These are phyloP conservation scores for Trichoderma sp. DNA, from an alignment of 2,329 filamentous ascomycete genomes.

Conservation along the genomic window DNA sequence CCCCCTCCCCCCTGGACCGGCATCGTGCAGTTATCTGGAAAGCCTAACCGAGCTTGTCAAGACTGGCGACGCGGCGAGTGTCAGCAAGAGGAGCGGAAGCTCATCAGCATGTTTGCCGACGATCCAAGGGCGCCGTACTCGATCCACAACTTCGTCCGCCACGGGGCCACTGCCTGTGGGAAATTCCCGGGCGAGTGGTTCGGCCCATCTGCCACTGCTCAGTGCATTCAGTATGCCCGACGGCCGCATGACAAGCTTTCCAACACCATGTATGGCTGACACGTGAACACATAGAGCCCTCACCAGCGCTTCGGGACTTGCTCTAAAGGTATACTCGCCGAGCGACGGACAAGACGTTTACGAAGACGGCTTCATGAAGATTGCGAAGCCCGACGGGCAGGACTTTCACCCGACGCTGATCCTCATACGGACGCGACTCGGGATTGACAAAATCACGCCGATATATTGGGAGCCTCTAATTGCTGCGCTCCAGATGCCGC, in stretches of 20 bases:
- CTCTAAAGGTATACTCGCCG: conserved; percentile 80
- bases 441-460: conserved; percentile 89
- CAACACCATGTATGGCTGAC: neutral
- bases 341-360: conserved; percentile 91
- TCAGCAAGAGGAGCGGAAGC: conserved; percentile 59
- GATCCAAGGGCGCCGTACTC: conserved; percentile 84
- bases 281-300: conserved; percentile 63
- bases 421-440: conserved; percentile 81
- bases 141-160: conserved; percentile 88
- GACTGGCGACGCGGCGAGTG: conserved; percentile 71
- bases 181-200: conserved; percentile 99
- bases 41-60: conserved; percentile 23
- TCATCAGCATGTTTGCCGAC: conserved; percentile 84
- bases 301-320: conserved; percentile 60
- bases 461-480: conserved; percentile 96
- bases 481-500: conserved; percentile 76
- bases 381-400: conserved; percentile 65
- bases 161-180: conserved; percentile 81
- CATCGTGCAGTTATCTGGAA: neutral
- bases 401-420: conserved; percentile 81
- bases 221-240: conserved; percentile 78
- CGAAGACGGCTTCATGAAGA: conserved; percentile 78
- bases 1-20: neutral
- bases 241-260: neutral
- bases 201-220: conserved; percentile 91